phyloP scores from a whole-genome alignment of 495 filamentous ascomycete species.

The Sphaerosporella brunnea region DNA sequence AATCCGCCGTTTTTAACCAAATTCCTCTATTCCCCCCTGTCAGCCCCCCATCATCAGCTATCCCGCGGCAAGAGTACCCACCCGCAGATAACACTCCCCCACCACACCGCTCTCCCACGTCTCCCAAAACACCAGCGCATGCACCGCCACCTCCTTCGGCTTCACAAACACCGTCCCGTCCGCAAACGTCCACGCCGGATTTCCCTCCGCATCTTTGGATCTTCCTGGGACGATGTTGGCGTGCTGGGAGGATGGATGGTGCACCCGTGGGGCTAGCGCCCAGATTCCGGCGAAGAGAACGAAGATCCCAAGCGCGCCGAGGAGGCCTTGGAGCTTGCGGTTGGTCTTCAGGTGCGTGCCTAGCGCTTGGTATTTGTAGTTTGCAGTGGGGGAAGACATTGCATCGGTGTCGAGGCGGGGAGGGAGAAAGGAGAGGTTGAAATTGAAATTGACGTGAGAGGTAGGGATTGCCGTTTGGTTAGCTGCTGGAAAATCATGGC shows the following conservation, averaged over 20 bases:
- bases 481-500: too few species aligned
- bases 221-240: too few species aligned
- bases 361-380: not conserved
- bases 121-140: not conserved
- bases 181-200: not conserved
- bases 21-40: not conserved
- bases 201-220: not conserved
- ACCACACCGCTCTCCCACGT: not conserved
- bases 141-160: not conserved
- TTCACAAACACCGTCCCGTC: not conserved
- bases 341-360: not conserved
- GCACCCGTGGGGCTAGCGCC: not conserved
- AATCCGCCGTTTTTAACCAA: not conserved
- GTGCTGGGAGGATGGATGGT: not conserved
- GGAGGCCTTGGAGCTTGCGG: not conserved
- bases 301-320: not conserved
- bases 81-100: not conserved
- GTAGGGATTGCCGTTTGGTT: too few species aligned
- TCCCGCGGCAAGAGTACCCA: not conserved
- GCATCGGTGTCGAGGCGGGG: too few species aligned
- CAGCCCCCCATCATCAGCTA: not conserved
- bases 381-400: too few species aligned
- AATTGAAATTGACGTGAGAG: too few species aligned
- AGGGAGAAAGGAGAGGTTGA: too few species aligned
- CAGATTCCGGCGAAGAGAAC: not conserved